phyloP scores from a whole-genome alignment of 495 filamentous ascomycete species.

The Hyaloscypha finlandica region DNA sequence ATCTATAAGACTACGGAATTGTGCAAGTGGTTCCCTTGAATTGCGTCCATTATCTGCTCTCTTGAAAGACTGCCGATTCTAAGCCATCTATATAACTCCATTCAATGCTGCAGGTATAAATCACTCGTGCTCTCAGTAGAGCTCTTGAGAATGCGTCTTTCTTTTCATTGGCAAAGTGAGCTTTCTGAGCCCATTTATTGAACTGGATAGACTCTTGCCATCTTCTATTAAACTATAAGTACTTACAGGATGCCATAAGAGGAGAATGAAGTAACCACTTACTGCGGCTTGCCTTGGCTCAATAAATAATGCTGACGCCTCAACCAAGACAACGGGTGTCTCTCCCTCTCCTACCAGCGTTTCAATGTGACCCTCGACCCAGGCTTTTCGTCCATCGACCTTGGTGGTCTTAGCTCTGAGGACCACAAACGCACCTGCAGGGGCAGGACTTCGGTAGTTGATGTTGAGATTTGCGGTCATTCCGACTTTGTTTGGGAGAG shows the following conservation, averaged over 20 bases:
- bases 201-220: slow-evolving; percentile 32
- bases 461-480: slow-evolving; percentile 91
- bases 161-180: neutral
- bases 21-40: no score
- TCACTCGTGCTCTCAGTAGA: neutral
- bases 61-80: no score
- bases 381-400: slow-evolving; percentile 93
- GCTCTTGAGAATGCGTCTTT: neutral
- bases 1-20: no score
- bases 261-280: slow-evolving; percentile 7
- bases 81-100: neutral
- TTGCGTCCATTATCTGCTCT: no score
- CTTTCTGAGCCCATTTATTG: neutral
- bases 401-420: slow-evolving; percentile 79
- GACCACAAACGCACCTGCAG: slow-evolving; percentile 76
- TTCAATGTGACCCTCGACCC: slow-evolving; percentile 92
- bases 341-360: slow-evolving; percentile 64
- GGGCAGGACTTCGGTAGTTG: slow-evolving; percentile 80
- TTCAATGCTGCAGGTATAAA: neutral
- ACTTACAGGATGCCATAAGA: neutral
- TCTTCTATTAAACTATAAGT: slow-evolving; percentile 22
- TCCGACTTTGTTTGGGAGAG: slow-evolving; percentile 83
- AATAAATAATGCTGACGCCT: slow-evolving; percentile 85
- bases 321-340: slow-evolving; percentile 66
- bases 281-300: slow-evolving; percentile 77